A percentile compares a stretch with the other conserved stretches of the same genome.
phyloP scores from a whole-genome alignment of 208 protist genomes.

The Trypanosoma conorhini region DNA sequence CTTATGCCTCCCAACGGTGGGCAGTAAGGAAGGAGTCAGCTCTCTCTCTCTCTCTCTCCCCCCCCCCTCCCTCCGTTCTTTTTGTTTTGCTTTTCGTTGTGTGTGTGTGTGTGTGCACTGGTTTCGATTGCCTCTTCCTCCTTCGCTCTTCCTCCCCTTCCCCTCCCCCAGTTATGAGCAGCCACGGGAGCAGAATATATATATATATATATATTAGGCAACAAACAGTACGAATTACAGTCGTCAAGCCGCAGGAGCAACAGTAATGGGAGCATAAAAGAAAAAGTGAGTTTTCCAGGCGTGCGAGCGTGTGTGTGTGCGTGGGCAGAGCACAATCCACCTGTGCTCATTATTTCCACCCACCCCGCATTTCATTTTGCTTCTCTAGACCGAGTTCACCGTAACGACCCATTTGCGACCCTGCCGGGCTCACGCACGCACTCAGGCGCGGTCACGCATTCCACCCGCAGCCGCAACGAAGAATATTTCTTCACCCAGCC shows the following conservation, averaged over 20 bases:
- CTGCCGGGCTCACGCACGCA: background rate
- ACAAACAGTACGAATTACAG: background rate
- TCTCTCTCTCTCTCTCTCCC: background rate
- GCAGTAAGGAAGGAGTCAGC: too few species aligned
- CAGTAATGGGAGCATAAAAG: background rate
- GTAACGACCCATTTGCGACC: background rate
- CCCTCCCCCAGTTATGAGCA: background rate
- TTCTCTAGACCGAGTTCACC: background rate
- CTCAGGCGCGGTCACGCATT: background rate
- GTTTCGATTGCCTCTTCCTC: background rate
- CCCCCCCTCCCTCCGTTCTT: background rate
- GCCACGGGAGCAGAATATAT: background rate
- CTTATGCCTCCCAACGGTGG: too few species aligned
- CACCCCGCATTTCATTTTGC: background rate
- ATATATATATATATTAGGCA: too few species aligned
- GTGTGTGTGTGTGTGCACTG: background rate
- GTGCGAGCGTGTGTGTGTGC: background rate
- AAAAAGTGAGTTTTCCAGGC: background rate
- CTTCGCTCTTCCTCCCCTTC: background rate
- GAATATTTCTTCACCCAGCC: background rate
- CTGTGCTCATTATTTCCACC: background rate
- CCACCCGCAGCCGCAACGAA: background rate
- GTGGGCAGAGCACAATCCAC: background rate
- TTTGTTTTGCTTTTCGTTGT: background rate
- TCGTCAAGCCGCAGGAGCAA: background rate